Percentiles rank a stretch among this genome's conserved stretches.
These are phyloP conservation scores for Globisporangium acanthophoron DNA, from an alignment of 352 stramenopile species.

Conservation along the genomic window DNA sequence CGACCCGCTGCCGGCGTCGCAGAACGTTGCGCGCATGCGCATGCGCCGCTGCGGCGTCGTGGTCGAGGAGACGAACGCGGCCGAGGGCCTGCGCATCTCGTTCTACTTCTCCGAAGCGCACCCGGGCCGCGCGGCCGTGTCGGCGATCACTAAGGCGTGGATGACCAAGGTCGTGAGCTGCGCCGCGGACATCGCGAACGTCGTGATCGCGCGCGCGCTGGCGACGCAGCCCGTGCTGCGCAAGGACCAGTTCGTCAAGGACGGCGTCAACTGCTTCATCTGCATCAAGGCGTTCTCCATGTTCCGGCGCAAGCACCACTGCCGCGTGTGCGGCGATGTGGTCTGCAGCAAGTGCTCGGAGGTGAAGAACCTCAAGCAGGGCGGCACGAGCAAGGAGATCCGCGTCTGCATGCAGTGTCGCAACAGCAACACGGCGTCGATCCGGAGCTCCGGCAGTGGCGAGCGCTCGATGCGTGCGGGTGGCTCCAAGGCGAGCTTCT, in stretches of 20 bases:
- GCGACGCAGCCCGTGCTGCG: constrained; percentile 53
- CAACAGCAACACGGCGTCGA: constrained; percentile 47
- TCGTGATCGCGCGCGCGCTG: constrained; percentile 60
- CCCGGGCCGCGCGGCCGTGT: constrained; percentile 58
- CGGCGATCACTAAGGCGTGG: constrained; percentile 66
- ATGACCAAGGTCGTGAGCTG: constrained; percentile 84
- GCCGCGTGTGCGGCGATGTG: constrained; percentile 77
- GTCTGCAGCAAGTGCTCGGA: constrained; percentile 84
- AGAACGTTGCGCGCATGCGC: constrained; percentile 77
- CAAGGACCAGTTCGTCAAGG: constrained; percentile 77
- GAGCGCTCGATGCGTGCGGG: constrained; percentile 19
- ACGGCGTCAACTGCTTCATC: constrained; percentile 65
- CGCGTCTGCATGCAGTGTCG: constrained; percentile 71
- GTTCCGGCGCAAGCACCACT: constrained; percentile 82
- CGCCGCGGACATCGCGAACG: constrained; percentile 56
- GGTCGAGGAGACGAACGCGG: constrained; percentile 62
- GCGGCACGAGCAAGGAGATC: constrained; percentile 61
- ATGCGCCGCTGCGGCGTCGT: constrained; percentile 79
- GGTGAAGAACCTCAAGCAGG: constrained; percentile 66
- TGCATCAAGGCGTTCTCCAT: constrained; percentile 72
- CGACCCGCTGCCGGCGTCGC: constrained; percentile 56
- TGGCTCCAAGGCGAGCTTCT: constrained; percentile 43
- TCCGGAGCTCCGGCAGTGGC: constrained; percentile 40
- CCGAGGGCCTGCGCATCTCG: constrained; percentile 57
- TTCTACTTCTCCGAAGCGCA: constrained; percentile 76